Base-by-base conservation (phyloP, 352 stramenopile species). In the Pythium phragmitis region DNA sequence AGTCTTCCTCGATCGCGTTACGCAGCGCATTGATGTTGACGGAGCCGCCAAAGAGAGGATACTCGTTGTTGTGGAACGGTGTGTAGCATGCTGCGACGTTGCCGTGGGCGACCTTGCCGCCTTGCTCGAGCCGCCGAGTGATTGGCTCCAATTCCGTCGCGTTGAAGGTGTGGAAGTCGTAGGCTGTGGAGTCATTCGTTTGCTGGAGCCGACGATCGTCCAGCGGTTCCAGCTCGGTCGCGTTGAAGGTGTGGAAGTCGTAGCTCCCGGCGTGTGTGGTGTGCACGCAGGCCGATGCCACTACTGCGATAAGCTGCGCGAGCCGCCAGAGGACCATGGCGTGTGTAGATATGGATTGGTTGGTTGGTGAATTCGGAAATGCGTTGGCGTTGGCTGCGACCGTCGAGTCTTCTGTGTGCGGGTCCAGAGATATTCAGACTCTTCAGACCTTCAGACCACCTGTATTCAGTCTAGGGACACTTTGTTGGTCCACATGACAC, bases 11-110 rank as follows among this genome's bases (percentile, higher is more conserved):
- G 30, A 72, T 72, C 4, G 65, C 65, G 14, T 7, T 16, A 17
- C 53, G 41, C 8, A 72, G 28, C n/a, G 26, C 23, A 4, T 59
- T 21, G 3, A 57, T n/a, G 23, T 66, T 48, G 5, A 34, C 36
- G n/a, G 14, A 17, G 39, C 56, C 61, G 17, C 65, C 80, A 9
- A 46, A 67, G 46, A 87, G 58, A 19, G 77, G 80, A 58, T 90
- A 89, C 57, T 68, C 56, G 17, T 53, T 33, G 42, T 76, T 84
- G 65, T 89, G 76, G 70, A 86, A 85, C 34, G 77, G 76, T 23
- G 69, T 70, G 68, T 87, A 86, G 51, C 75, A 84, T 17, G 61
- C 80, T 14, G 66, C 77, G 61, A 85, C 69, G 47, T 79, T 65
- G 41, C 65, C 65, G 12, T 51, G 51, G 13, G 49, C 23, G 42